Percentiles rank a stretch among this genome's conserved stretches.
These are phyloP conservation scores for Diaporthe batatas DNA, from an alignment of 2,329 filamentous ascomycete species.

Conservation along the genomic window DNA sequence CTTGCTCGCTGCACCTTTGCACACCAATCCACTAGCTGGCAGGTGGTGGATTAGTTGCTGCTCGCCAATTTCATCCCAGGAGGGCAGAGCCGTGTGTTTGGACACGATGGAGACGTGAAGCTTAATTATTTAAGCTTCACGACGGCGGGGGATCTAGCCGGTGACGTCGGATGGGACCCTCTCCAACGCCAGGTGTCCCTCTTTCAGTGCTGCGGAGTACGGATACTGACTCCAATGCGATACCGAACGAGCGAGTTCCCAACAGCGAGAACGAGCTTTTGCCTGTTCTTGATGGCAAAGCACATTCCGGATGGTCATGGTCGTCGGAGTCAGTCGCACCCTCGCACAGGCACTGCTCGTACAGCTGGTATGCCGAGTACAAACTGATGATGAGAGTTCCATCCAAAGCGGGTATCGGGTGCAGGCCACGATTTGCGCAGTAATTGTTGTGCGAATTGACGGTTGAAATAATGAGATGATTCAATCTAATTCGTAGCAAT, in stretches of 20 bases:
- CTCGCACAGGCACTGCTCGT: not conserved
- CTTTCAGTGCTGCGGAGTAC: not conserved
- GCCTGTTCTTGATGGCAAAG: not conserved
- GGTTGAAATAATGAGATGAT: not conserved
- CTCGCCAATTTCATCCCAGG: not conserved
- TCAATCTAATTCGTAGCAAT: not conserved
- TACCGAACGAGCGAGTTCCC: not conserved
- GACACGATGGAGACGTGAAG: constrained; percentile 11
- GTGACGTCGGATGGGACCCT: constrained; percentile 23
- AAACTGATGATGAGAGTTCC: not conserved
- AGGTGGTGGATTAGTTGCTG: not conserved
- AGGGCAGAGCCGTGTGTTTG: not conserved
- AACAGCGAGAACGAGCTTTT: not conserved
- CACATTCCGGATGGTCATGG: not conserved
- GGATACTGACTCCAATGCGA: not conserved
- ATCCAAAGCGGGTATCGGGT: not conserved
- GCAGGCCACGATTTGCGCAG: too few relatives aligned
- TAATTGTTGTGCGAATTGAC: not conserved
- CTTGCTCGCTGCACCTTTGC: not conserved
- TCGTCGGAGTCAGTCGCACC: not conserved
- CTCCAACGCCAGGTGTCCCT: not conserved
- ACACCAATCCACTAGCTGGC: not conserved
- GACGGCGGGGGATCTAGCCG: constrained; percentile 16
- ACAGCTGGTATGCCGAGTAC: too few relatives aligned
- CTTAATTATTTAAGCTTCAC: constrained; percentile 30